Percentiles rank a stretch among this genome's conserved stretches.
phyloP scores from a whole-genome alignment of 2,329 filamentous ascomycete genomes.

The Beauveria asiatica region DNA sequence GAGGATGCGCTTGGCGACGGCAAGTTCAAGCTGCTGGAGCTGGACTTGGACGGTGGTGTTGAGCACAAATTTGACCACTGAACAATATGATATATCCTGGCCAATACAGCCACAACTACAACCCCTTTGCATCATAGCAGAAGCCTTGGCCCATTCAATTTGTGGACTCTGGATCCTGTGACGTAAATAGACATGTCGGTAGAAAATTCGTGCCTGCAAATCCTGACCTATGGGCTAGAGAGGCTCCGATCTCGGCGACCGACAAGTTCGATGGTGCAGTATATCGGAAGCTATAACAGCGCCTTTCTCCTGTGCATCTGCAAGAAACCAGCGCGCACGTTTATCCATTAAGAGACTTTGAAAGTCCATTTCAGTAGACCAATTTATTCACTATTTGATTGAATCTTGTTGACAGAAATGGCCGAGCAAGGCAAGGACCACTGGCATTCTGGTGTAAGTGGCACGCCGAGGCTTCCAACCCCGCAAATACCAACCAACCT shows the following conservation, averaged over 20 bases:
- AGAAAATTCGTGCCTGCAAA: not conserved
- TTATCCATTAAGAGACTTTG: not conserved
- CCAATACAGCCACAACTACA: not conserved
- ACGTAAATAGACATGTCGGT: not conserved
- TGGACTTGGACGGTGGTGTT: constrained; percentile 26
- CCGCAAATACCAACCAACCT: not conserved
- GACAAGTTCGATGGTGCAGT: not conserved
- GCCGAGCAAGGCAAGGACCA: constrained; percentile 18
- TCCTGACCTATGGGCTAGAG: not conserved
- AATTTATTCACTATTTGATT: not conserved
- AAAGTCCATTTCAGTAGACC: not conserved
- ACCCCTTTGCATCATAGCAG: not conserved
- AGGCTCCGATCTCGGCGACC: constrained; percentile 5
- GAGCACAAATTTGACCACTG: not conserved
- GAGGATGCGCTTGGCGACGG: constrained; percentile 61
- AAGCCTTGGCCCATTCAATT: not conserved
- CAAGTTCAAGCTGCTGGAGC: constrained; percentile 42
- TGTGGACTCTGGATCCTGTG: not conserved
- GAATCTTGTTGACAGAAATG: constrained; percentile 1
- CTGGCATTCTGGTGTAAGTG: constrained; percentile 21
- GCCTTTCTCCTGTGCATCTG: not conserved
- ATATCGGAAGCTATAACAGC: not conserved
- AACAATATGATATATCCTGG: not conserved
- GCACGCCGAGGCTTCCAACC: constrained; percentile 3
- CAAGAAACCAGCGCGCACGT: not conserved